phyloP scores from a whole-genome alignment of 129 eudicot species.

The Apium graveolens region DNA sequence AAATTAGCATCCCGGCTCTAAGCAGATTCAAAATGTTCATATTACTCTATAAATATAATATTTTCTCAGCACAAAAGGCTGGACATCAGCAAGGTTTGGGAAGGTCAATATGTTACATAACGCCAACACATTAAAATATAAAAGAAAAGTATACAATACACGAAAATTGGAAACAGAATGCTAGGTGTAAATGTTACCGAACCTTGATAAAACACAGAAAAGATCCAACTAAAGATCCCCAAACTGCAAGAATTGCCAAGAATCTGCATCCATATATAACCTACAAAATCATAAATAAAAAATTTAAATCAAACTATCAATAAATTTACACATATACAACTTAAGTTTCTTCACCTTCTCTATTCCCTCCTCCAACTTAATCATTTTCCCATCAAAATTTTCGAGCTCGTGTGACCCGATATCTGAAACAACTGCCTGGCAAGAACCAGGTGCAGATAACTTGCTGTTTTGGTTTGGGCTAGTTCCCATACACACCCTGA shows the following conservation, averaged over 20 bases:
- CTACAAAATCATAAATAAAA: slow-evolving; percentile 26
- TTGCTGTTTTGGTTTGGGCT: slow-evolving; percentile 25
- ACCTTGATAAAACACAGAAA: slow-evolving; percentile 74
- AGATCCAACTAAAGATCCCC: slow-evolving; percentile 74
- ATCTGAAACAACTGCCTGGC: slow-evolving; percentile 14
- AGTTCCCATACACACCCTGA: slow-evolving; percentile 25
- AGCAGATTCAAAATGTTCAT: background rate
- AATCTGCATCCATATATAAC: slow-evolving; percentile 57
- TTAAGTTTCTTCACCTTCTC: slow-evolving; percentile 46
- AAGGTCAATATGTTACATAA: background rate
- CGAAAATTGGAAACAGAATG: background rate
- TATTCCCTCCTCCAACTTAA: slow-evolving; percentile 38
- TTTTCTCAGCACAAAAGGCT: background rate
- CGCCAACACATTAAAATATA: background rate
- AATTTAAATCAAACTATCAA: background rate
- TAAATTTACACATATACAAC: background rate
- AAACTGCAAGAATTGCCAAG: slow-evolving; percentile 68
- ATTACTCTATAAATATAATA: background rate
- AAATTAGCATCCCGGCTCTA: background rate
- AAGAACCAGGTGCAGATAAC: slow-evolving; percentile 14
- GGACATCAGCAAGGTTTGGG: background rate
- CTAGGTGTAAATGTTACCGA: background rate
- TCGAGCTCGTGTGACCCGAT: slow-evolving; percentile 26
- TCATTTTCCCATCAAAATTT: slow-evolving; percentile 21
- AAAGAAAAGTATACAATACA: background rate